A percentile compares a stretch with the other conserved stretches of the same genome.
Evolutionary conservation across 2,329 filamentous ascomycete species (phyloP).

Genomic region (Ophiostoma tasmaniense): DNA sequence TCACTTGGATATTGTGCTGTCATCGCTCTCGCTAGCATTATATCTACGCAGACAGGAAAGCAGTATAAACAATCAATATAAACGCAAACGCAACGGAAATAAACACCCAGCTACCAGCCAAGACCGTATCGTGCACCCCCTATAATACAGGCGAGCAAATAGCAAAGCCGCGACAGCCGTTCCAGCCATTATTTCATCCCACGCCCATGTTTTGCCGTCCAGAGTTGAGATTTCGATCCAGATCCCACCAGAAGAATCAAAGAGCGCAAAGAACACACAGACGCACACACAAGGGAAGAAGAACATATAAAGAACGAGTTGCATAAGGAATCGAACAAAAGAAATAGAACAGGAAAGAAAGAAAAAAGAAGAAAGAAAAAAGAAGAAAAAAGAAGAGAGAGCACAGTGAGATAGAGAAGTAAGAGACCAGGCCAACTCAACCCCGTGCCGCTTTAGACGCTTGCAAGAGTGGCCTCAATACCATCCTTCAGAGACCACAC

Average conservation of each 20-base stretch:
- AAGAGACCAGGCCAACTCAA: not conserved
- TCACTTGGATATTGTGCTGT: not conserved
- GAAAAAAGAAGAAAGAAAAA: not conserved
- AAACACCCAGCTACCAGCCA: not conserved
- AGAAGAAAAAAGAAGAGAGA: not conserved
- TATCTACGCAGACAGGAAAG: not conserved
- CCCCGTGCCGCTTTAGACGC: not conserved
- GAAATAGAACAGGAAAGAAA: not conserved
- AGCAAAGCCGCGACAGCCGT: not conserved
- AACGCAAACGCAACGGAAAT: not conserved
- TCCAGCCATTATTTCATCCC: not conserved
- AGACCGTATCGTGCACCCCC: not conserved
- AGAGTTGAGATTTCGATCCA: not conserved
- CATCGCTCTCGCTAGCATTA: not conserved
- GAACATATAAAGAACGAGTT: not conserved
- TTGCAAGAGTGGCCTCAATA: not conserved
- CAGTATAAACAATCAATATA: not conserved
- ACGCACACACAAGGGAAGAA: not conserved
- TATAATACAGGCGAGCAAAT: not conserved
- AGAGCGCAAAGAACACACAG: not conserved
- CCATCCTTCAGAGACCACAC: not conserved
- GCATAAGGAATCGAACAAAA: not conserved
- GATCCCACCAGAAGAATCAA: not conserved
- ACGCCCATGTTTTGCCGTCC: not conserved
- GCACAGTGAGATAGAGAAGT: not conserved